These are phyloP conservation scores for Ambrosiella xylebori DNA, from an alignment of 2,329 filamentous ascomycete species.

Conservation along the genomic window DNA sequence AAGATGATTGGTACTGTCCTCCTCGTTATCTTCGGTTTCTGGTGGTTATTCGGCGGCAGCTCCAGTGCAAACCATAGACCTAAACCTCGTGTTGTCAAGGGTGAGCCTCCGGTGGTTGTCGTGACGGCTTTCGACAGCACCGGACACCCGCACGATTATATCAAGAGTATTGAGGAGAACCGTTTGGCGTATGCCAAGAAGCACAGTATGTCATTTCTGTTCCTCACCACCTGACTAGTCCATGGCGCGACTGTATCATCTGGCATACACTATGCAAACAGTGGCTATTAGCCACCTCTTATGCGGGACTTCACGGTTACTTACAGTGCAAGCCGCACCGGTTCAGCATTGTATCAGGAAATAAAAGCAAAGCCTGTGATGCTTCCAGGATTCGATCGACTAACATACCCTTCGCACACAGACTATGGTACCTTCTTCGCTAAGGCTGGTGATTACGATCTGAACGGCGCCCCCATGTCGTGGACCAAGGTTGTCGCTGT, in stretches of 20 bases:
- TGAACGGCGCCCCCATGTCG: slow-evolving; percentile 39
- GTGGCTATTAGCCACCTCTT: not conserved
- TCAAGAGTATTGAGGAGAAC: slow-evolving; percentile 63
- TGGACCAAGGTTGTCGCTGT: slow-evolving; percentile 73
- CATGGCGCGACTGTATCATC: not conserved
- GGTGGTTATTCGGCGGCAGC: slow-evolving; percentile 39
- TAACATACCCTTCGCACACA: slow-evolving; percentile 21
- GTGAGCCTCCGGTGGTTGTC: slow-evolving; percentile 50
- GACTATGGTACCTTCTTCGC: slow-evolving; percentile 79
- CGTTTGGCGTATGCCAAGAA: slow-evolving; percentile 66
- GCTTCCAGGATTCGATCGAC: not conserved
- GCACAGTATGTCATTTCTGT: slow-evolving; percentile 47
- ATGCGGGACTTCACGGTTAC: not conserved
- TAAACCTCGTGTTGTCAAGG: slow-evolving; percentile 17
- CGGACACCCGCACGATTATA: slow-evolving; percentile 38
- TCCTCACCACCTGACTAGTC: not conserved
- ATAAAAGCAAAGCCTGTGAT: not conserved
- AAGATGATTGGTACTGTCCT: slow-evolving; percentile 39
- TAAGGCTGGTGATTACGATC: slow-evolving; percentile 57
- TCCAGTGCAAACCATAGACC: slow-evolving; percentile 8
- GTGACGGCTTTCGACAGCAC: slow-evolving; percentile 60
- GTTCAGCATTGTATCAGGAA: not conserved
- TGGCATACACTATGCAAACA: not conserved
- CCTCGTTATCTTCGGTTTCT: slow-evolving; percentile 35
- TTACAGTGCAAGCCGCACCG: not conserved